Evolutionary conservation across 192 early-diverging fungal genomes (phyloP), one percentile per base, ranked within the genome.

Genomic region (Linnemannia schmuckeri): DNA sequence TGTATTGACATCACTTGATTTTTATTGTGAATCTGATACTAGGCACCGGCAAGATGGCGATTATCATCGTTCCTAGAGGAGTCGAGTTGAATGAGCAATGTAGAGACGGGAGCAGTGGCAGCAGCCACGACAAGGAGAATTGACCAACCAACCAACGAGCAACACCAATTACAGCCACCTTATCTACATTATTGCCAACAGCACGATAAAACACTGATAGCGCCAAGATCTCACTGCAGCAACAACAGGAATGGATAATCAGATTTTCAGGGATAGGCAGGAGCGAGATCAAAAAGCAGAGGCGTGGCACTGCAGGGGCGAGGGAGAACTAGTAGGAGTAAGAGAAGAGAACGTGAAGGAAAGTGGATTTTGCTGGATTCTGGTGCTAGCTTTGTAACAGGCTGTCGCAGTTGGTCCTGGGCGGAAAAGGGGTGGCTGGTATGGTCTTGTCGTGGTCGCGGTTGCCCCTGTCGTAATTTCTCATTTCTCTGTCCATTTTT

Each of bases 61-160:
- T 66, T 87, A 30, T 81, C 85, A 8, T 74, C 79, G 18, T 87
- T 87, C 47, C 40, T 87, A 41, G 85, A 87, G 37, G 85, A 87
- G 76, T 77, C 85, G 73, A 81, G 85, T 75, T 87, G 85, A 87
- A 81, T 70, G 42, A 73, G n/a, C 68, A 35, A 18, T 2, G 46
- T 57, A 40, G 33, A 79, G 22, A 57, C 57, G 71, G 44, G 17
- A 77, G 44, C 17, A 69, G 22, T 13, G 15, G 30, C 10, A 74
- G 55, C 10, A 52, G 37, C 27, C 1, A 42, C 70, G 38, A 18
- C 49, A 76, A 44, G 30, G 24, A 8, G 61, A 33, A 27, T 13
- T 66, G 57, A 66, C 61, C 27, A 71, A 6, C 27, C 20, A 38
- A 52, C 41, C 15, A 27, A 61, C 57, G 27, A 24, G 35, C 70